Percentiles rank a stretch among this genome's conserved stretches.
phyloP scores from a whole-genome alignment of 805 yeast genomes.

The Kuraishia piskuri region DNA sequence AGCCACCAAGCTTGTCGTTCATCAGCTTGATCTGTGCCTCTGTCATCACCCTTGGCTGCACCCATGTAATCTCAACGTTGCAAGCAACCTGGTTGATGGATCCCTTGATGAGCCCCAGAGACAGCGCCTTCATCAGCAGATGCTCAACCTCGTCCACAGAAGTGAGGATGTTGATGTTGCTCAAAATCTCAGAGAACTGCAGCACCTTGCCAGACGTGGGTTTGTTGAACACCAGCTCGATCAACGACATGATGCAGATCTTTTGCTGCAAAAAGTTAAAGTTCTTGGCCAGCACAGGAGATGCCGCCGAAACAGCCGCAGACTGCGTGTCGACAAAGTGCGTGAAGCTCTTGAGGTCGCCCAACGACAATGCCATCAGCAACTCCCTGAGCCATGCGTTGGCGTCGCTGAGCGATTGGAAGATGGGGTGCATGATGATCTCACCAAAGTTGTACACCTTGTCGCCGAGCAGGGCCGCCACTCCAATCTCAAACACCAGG shows the following conservation, averaged over 20 bases:
- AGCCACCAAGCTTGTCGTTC: constrained; percentile 60
- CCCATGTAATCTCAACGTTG: constrained; percentile 80
- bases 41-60: constrained; percentile 91
- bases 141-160: constrained; percentile 76
- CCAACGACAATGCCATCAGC: constrained; percentile 64
- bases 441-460: constrained; percentile 94
- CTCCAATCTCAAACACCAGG: constrained; percentile 64
- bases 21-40: constrained; percentile 69
- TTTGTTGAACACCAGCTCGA: constrained; percentile 74
- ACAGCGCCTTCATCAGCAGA: constrained; percentile 83
- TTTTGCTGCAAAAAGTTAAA: constrained; percentile 76
- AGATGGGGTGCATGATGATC: constrained; percentile 80
- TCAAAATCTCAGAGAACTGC: constrained; percentile 63
- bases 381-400: constrained; percentile 66
- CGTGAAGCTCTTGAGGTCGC: constrained; percentile 65
- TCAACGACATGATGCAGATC: constrained; percentile 84
- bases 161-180: constrained; percentile 51
- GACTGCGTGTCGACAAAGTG: constrained; percentile 15
- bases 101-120: constrained; percentile 81
- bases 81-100: constrained; percentile 80
- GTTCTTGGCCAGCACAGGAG: constrained; percentile 49
- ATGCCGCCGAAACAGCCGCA: constrained; percentile 11
- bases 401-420: constrained; percentile 38
- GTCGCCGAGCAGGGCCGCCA: constrained; percentile 87
- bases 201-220: constrained; percentile 71